Evolutionary conservation across 1,139 yeast species (phyloP).

Genomic region (Pichia inconspicua): DNA sequence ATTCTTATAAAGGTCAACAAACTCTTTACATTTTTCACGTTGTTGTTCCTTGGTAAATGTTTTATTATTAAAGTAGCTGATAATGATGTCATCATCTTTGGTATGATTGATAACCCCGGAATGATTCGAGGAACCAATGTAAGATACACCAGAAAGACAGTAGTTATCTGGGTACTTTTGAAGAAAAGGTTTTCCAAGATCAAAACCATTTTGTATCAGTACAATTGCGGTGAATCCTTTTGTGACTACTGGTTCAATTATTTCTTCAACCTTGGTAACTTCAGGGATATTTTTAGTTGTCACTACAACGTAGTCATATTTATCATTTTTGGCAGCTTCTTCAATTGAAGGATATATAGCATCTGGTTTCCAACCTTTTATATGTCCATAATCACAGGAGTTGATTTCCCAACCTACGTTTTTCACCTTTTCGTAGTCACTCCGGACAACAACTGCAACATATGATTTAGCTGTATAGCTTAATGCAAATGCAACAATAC

Average conservation of each 20-base stretch:
- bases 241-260: conserved; percentile 41
- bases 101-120: conserved; percentile 29
- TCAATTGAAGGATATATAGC: conserved; percentile 35
- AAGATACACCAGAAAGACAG: conserved; percentile 44
- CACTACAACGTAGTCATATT: conserved; percentile 44
- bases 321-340: conserved; percentile 30
- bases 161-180: conserved; percentile 39
- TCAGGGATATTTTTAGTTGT: conserved; percentile 5
- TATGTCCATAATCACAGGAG: conserved; percentile 44
- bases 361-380: conserved; percentile 44
- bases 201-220: conserved; percentile 51
- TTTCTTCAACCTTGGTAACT: conserved; percentile 37
- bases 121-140: conserved; percentile 33
- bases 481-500: conserved; percentile 47
- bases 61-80: conserved; percentile 39
- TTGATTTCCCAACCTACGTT: conserved; percentile 41
- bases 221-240: conserved; percentile 32
- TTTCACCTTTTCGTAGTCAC: conserved; percentile 41
- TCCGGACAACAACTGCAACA: conserved; percentile 45
- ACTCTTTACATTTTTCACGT: conserved; percentile 32
- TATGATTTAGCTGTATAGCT: conserved; percentile 33
- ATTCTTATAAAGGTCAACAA: conserved; percentile 36
- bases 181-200: conserved; percentile 42
- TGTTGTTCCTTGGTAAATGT: conserved; percentile 22
- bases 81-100: conserved; percentile 30